Base-by-base conservation (phyloP, 176 grass and related monocot species). In the Pontederia crassipes region DNA sequence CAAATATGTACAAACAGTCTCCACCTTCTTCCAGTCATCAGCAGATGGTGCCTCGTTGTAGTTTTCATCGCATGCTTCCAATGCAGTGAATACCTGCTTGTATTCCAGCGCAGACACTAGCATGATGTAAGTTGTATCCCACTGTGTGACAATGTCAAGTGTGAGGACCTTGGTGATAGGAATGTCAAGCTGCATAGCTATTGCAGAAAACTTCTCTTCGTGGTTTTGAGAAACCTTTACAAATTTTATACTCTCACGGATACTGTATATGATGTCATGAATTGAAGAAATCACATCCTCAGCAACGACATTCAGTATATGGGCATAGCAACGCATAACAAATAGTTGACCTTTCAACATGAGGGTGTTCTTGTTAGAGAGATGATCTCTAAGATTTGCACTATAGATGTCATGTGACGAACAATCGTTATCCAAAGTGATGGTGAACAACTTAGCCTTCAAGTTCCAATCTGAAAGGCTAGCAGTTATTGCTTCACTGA, bases 381-480 rank as follows among this genome's bases (percentile, higher is more conserved):
- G 59, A 15, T 62, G 32, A 46, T 62, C 59, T 45, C 59, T 62
- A 4, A 62, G 59, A 62, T 46, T 62, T 32, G 59, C 59, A 46
- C 59, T 62, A n/a, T 62, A 62, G 28, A 62, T 46, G 14, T 62
- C 59, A 62, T 62, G 59, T 45, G 59, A 62, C 9, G 35, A 47
- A 17, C 32, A 62, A 62, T 45, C 46, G n/a, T 62, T 62, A 9
- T 45, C 35, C 17, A 62, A 45, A 46, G 59, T 62, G 12, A 62
- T 62, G 32, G 59, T 47, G 35, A 62, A 62, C 59, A 62, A 46
- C 32, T n/a, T 46, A 45, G 29, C 45, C 35, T 62, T 62, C 59
- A 62, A 45, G 46, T 62, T 62, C 59, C 59, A 62, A 45, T 62
- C 59, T 47, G 35, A 62, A 46, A 62, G 59, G 59, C 59, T 62